Percentiles rank a stretch among this genome's conserved stretches.
phyloP scores from a whole-genome alignment of 2,329 filamentous ascomycete species.

The Pseudogymnoascus sp. region DNA sequence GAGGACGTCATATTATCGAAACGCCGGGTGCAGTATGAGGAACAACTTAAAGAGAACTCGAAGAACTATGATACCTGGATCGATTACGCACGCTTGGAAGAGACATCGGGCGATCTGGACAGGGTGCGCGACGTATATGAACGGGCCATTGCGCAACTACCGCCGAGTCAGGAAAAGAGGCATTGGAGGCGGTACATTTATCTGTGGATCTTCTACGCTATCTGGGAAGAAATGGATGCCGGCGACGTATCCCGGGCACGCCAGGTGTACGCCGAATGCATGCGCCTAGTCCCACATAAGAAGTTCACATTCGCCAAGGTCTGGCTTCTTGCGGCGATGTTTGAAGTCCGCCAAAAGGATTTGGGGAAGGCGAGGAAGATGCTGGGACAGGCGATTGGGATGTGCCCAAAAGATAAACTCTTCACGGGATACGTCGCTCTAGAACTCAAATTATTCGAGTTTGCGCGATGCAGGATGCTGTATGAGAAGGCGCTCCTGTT shows the following conservation, averaged over 20 bases:
- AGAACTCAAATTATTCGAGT: slow-evolving; percentile 90
- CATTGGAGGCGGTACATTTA: slow-evolving; percentile 98
- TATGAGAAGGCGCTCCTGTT: slow-evolving; percentile 93
- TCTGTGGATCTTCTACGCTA: slow-evolving; percentile 92
- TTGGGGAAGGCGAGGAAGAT: slow-evolving; percentile 77
- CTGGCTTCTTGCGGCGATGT: slow-evolving; percentile 89
- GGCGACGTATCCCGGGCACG: slow-evolving; percentile 71
- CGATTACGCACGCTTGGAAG: slow-evolving; percentile 86
- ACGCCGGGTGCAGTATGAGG: slow-evolving; percentile 85
- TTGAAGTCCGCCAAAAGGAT: slow-evolving; percentile 82
- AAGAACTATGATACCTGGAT: slow-evolving; percentile 98
- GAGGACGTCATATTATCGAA: slow-evolving; percentile 96
- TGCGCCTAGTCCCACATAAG: slow-evolving; percentile 86
- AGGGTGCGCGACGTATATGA: slow-evolving; percentile 90
- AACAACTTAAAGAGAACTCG: slow-evolving; percentile 84
- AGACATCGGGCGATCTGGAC: slow-evolving; percentile 73
- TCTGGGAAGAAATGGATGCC: slow-evolving; percentile 86
- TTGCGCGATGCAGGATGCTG: slow-evolving; percentile 78
- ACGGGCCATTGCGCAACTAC: slow-evolving; percentile 88
- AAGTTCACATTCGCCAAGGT: slow-evolving; percentile 96
- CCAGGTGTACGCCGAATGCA: slow-evolving; percentile 84
- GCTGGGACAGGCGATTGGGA: slow-evolving; percentile 80
- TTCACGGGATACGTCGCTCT: slow-evolving; percentile 91
- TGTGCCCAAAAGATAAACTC: slow-evolving; percentile 91
- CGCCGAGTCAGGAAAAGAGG: slow-evolving; percentile 90